phyloP scores from a whole-genome alignment of 306 rosid genomes.

The Cicer pinnatifidum region DNA sequence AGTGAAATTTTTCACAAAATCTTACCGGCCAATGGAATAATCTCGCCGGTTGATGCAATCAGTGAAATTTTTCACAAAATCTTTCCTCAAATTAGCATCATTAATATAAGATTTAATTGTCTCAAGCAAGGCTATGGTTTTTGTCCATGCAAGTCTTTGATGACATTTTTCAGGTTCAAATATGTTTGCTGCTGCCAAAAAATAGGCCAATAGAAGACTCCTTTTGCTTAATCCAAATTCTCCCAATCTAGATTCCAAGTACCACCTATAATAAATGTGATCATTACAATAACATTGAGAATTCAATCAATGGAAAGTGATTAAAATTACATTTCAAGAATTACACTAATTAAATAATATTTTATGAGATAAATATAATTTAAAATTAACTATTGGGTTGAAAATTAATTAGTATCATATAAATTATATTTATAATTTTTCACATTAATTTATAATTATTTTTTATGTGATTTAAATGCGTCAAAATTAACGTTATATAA shows the following conservation, averaged over 20 bases:
- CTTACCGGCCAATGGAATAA: slow-evolving; percentile 49
- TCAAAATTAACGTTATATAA: too few species aligned
- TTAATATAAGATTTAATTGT: slow-evolving; percentile 55
- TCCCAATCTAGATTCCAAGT: slow-evolving; percentile 60
- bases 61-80: slow-evolving; percentile 57
- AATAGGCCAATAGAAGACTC: slow-evolving; percentile 66
- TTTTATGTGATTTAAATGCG: too few species aligned
- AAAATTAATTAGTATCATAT: too few species aligned
- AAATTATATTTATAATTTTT: too few species aligned
- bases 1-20: too few species aligned
- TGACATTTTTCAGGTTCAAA: slow-evolving; percentile 74
- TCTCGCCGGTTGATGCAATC: slow-evolving; percentile 35
- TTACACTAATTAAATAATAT: too few species aligned
- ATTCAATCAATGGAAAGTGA: neutral
- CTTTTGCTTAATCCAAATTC: slow-evolving; percentile 69
- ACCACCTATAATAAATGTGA: slow-evolving; percentile 63
- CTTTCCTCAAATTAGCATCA: slow-evolving; percentile 48
- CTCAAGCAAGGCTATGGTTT: slow-evolving; percentile 58
- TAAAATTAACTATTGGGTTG: too few species aligned
- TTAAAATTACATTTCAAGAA: too few species aligned
- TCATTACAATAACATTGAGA: neutral
- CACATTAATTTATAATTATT: too few species aligned
- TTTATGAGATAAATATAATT: too few species aligned
- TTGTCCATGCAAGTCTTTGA: slow-evolving; percentile 83
- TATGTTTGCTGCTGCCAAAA: slow-evolving; percentile 71